These are phyloP conservation scores for Laguncularia racemosa DNA, from an alignment of 345 rosid genomes.

Conservation along the genomic window DNA sequence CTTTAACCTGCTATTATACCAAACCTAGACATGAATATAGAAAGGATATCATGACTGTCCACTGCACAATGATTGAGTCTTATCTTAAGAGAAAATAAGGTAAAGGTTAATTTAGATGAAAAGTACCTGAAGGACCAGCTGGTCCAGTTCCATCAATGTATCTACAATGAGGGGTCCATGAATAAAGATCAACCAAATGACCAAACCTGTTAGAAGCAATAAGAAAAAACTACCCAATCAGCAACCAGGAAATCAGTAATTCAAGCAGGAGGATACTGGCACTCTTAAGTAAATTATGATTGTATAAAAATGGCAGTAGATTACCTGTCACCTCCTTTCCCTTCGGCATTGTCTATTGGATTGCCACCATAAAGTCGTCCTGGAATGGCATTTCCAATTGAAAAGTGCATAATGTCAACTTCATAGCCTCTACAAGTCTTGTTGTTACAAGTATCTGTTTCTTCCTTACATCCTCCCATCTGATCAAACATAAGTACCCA, in stretches of 20 bases:
- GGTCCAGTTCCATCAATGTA: constrained; percentile 86
- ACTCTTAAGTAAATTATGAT: not conserved
- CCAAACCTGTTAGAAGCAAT: constrained; percentile 54
- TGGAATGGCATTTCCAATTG: constrained; percentile 92
- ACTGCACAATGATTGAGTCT: no score
- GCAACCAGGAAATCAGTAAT: not conserved
- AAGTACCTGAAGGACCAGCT: constrained; percentile 78
- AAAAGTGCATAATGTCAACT: constrained; percentile 99
- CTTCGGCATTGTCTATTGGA: constrained; percentile 60
- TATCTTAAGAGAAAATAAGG: no score
- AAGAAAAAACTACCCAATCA: not conserved
- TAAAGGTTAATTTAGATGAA: no score
- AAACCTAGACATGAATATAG: no score
- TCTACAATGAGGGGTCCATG: constrained; percentile 96
- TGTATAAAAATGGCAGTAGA: not conserved
- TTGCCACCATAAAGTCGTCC: constrained; percentile 96
- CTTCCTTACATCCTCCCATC: constrained; percentile 98
- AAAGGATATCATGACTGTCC: no score
- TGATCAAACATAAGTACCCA: constrained; percentile 8
- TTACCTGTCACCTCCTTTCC: constrained; percentile 95
- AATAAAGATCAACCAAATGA: constrained; percentile 75
- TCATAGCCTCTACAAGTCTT: constrained; percentile 92
- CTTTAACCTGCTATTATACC: no score
- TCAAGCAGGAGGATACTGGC: not conserved
- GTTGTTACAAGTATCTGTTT: constrained; percentile 54